Conservation (phyloP, 1,284 basidiomycete genomes). For the Irpex lacteus region DNA sequence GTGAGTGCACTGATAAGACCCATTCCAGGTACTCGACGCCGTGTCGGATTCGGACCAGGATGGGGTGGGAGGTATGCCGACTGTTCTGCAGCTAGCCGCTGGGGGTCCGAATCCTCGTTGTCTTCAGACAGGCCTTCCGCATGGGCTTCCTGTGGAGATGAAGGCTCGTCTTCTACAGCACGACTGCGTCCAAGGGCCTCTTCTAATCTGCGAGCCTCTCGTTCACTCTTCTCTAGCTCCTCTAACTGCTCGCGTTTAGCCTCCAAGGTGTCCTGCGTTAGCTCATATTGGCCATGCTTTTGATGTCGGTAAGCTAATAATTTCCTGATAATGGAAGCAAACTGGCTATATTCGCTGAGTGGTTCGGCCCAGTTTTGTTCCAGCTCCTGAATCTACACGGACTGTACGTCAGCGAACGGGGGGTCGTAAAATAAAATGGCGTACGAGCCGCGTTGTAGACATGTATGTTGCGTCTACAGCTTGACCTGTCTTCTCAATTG, state of each 20-base stretch:
- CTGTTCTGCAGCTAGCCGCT: constrained; percentile 14
- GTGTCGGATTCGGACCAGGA: constrained; percentile 67
- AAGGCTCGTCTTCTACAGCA: constrained; percentile 24
- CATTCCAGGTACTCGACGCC: constrained; percentile 70
- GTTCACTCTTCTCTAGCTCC: constrained; percentile 90
- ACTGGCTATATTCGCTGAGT: constrained; percentile 94
- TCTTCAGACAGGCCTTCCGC: constrained; percentile 15
- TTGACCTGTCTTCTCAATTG: constrained; percentile 92
- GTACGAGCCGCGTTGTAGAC: constrained; percentile 83
- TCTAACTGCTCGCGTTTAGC: constrained; percentile 85
- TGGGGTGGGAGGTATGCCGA: constrained; percentile 66
- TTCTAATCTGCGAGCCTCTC: constrained; percentile 86
- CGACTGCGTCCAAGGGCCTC: constrained; percentile 75
- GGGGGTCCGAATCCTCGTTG: constrained; percentile 22
- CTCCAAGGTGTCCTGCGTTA: constrained; percentile 91
- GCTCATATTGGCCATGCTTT: constrained; percentile 97
- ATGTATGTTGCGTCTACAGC: constrained; percentile 94
- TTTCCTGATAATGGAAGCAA: constrained; percentile 92
- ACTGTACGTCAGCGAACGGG: not conserved
- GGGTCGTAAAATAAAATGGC: constrained; percentile 23
- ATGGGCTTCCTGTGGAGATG: constrained; percentile 6
- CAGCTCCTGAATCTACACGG: constrained; percentile 77
- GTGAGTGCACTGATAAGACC: constrained; percentile 91
- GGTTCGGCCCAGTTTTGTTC: constrained; percentile 96
- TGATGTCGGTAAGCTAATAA: constrained; percentile 94